Conservation (phyloP, 2,329 filamentous ascomycete genomes). For the Talaromyces sp. region DNA sequence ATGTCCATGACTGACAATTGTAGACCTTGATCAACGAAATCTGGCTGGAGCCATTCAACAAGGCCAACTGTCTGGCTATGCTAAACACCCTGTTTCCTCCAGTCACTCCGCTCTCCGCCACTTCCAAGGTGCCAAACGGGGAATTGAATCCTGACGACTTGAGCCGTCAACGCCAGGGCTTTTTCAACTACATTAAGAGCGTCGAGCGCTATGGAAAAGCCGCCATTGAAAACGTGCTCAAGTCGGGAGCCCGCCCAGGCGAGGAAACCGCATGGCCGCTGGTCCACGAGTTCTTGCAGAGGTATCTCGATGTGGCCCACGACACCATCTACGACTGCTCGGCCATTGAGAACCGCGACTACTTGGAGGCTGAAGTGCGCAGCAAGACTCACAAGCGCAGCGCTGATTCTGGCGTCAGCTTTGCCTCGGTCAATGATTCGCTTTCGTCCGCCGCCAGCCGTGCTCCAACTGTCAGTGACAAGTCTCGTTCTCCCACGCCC, state of each 20-base stretch:
- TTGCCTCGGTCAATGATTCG: slow-evolving; percentile 31
- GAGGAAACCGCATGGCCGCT: slow-evolving; percentile 53
- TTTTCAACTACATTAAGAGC: slow-evolving; percentile 56
- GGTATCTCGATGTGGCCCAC: slow-evolving; percentile 54
- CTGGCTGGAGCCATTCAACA: slow-evolving; percentile 56
- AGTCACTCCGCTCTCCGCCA: slow-evolving; percentile 36
- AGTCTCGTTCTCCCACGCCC: slow-evolving; percentile 37
- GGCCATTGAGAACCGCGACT: slow-evolving; percentile 41
- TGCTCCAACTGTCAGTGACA: slow-evolving; percentile 23
- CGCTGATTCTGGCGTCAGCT: slow-evolving; percentile 60
- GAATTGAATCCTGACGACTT: slow-evolving; percentile 49
- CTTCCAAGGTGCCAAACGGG: slow-evolving; percentile 35
- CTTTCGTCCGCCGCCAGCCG: slow-evolving; percentile 26
- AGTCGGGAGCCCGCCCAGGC: slow-evolving; percentile 44
- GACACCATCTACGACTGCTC: slow-evolving; percentile 57
- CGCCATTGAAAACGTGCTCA: slow-evolving; percentile 49
- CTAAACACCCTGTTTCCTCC: slow-evolving; percentile 63
- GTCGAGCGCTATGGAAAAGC: slow-evolving; percentile 52
- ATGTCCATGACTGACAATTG: not conserved
- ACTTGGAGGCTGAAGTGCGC: slow-evolving; percentile 25
- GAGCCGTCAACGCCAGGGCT: slow-evolving; percentile 52
- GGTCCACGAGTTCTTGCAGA: slow-evolving; percentile 46
- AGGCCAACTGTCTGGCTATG: slow-evolving; percentile 61
- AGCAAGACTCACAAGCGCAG: slow-evolving; percentile 45
- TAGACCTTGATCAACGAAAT: slow-evolving; percentile 60